Base-by-base conservation (phyloP, 805 yeast species). In the Cyberlindnera subsufficiens region DNA sequence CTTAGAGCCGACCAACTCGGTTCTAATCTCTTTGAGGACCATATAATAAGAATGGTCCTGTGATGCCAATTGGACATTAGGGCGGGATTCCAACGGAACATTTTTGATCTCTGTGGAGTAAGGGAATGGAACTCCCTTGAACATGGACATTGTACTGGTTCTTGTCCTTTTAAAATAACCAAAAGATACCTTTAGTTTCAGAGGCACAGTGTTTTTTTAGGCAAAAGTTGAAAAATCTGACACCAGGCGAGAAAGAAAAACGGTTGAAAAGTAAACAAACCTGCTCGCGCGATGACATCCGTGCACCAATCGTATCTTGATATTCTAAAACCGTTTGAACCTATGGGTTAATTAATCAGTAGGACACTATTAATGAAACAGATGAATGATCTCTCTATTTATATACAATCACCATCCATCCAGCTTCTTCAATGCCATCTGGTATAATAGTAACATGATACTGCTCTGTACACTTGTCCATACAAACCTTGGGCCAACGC, bases 391-490 rank as follows among this genome's bases (percentile, higher is more conserved):
- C 17, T 30, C 40, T 37, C 30, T 37, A n/a, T 37, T 16, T 37
- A 11, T 29, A 8, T 40, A 33, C 22, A 8, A 37, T 25, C 30
- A 11, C 16, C n/a, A 33, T 43, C 37, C 52, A 45, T 61, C 62
- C 44, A 68, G 47, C 15, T 56, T 64, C 52, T 78, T 78, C 55
- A 91, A 66, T 3, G 91, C 72, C 35, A 79, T 68, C 62, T 93
- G 99, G 64, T 93, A 93, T 32, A 90, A 68, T 50, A 91, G 68
- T 42, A 93, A 71, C 98, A 93, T 91, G 38, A 93, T 83, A 51
- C 96, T 86, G 62, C 96, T 86, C 63, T 93, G 99, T 16, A 90
- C 69, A 49, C 95, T 86, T 0, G 98, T 91, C 99, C 99, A 93
- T 5, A 93, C 83, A 51, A 89, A 81, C 49, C 99, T 73, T 1